Conservation (phyloP, 2,329 filamentous ascomycete genomes). For the Neofusicoccum ribis region DNA sequence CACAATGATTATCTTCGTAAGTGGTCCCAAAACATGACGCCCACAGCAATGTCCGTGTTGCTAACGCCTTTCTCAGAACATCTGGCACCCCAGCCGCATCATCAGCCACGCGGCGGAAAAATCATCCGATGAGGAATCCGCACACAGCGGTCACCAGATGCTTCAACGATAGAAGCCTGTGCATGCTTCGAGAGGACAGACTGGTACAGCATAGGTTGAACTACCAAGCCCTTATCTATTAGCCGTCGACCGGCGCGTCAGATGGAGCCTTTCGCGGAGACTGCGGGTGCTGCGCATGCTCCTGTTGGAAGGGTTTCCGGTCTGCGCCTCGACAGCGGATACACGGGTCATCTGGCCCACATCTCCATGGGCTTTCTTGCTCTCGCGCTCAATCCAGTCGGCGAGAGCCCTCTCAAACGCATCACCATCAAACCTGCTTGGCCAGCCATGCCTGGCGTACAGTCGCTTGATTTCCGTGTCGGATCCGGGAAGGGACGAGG, state of each 20-base stretch:
- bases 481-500: slow-evolving; percentile 15
- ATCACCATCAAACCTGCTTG: slow-evolving; percentile 16
- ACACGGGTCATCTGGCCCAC: slow-evolving; percentile 16
- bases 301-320: slow-evolving; percentile 4
- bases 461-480: slow-evolving; percentile 17
- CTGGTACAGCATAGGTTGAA: not conserved
- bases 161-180: slow-evolving; percentile 7
- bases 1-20: slow-evolving; percentile 42
- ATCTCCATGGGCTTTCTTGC: not conserved
- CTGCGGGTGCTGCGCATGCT: slow-evolving; percentile 18
- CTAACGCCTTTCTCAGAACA: slow-evolving; percentile 20
- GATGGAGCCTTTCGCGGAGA: slow-evolving; percentile 16
- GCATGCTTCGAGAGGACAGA: not conserved
- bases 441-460: slow-evolving; percentile 15
- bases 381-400: slow-evolving; percentile 14
- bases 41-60: too few relatives aligned
- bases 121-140: slow-evolving; percentile 1
- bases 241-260: slow-evolving; percentile 5
- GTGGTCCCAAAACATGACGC: too few relatives aligned
- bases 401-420: slow-evolving; percentile 9
- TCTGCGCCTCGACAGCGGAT: slow-evolving; percentile 13
- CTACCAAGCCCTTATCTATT: slow-evolving; percentile 3
- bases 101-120: not conserved
- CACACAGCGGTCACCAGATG: slow-evolving; percentile 5
- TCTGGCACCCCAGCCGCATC: slow-evolving; percentile 39